Percentiles rank a stretch among this genome's conserved stretches.
Conservation (phyloP, 2,329 filamentous ascomycete genomes). For the Davidsoniella virescens region DNA sequence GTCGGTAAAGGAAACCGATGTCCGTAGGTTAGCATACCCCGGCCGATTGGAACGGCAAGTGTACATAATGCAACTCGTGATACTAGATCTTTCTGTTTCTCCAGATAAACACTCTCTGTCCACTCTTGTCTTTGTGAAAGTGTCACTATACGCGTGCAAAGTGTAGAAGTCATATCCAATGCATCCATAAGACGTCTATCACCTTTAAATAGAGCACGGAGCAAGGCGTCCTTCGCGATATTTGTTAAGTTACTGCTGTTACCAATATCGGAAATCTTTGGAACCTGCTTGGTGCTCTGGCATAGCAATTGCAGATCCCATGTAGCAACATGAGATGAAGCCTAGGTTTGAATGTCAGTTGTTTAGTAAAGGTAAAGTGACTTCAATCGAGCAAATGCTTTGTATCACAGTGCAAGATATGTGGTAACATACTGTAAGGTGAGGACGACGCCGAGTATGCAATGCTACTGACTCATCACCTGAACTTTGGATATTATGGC, state of each 20-base stretch:
- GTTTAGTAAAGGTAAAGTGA: not conserved
- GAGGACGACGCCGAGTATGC: no score
- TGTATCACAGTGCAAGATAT: not conserved
- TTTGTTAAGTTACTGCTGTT: no score
- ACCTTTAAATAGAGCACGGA: constrained; percentile 75
- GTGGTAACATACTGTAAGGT: constrained; percentile 25
- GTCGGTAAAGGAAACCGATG: constrained; percentile 78
- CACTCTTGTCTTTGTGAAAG: constrained; percentile 59
- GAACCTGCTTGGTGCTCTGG: constrained; percentile 27
- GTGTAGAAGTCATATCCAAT: constrained; percentile 67
- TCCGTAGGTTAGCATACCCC: constrained; percentile 76
- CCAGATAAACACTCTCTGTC: constrained; percentile 74
- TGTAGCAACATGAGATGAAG: constrained; percentile 43
- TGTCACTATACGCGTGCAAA: constrained; percentile 62
- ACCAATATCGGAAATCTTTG: no score
- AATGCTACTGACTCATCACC: constrained; percentile 14
- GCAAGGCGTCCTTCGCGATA: constrained; percentile 44
- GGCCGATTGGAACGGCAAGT: constrained; percentile 72
- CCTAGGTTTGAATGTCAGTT: constrained; percentile 3
- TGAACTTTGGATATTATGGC: constrained; percentile 16
- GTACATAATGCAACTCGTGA: constrained; percentile 76
- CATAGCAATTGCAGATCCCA: constrained; percentile 72
- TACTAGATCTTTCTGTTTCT: constrained; percentile 82
- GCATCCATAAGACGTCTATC: constrained; percentile 83
- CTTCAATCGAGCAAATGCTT: not conserved